Base-by-base conservation (phyloP, 345 rosid genomes). In the Lepidium aucheri region DNA sequence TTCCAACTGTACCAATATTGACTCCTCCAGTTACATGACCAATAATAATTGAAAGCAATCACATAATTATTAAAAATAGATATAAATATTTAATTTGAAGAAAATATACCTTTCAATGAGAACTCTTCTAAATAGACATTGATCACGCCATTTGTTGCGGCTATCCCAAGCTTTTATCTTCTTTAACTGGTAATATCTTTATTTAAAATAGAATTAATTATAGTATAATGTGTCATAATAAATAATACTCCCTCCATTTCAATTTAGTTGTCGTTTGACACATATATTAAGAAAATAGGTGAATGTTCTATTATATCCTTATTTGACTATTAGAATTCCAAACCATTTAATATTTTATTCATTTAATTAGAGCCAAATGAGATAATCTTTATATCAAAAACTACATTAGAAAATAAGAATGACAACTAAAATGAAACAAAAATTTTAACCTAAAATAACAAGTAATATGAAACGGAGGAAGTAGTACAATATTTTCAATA, bases 101-200 rank as follows among this genome's bases (percentile, higher is more conserved):
- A 42, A 49, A 26, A 22, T n/a, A n/a, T 30, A 13, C 1, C 0
- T 16, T 58, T 32, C 10, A 33, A 6, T 52, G 15, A 24, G 2
- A 59, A 22, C 30, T 69, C 46, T 22, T 55, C 9, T 43, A 56
- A 26, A 7, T 28, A 28, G 34, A 69, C 67, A 69, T 7, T 43
- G 30, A 70, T 72, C 65, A 42, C 60, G 76, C 71, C 66, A 57
- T 72, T 65, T 24, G 76, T 58, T 57, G 71, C 76, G 76, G 60
- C 51, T 6, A 63, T 26, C 53, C 26, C 45, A 53, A 69, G 7
- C 30, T 60, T 51, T 51, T n/a, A 3, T 18, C 32, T 50, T 60
- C 73, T 49, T 68, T 40, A 49, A 35, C 14, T 46, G 46, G 36
- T 28, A 56, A 13, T 11, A 15, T 30, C 9, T 50, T 44, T 8